Base-by-base conservation (phyloP, 306 rosid species). In the Datisca glomerata region DNA sequence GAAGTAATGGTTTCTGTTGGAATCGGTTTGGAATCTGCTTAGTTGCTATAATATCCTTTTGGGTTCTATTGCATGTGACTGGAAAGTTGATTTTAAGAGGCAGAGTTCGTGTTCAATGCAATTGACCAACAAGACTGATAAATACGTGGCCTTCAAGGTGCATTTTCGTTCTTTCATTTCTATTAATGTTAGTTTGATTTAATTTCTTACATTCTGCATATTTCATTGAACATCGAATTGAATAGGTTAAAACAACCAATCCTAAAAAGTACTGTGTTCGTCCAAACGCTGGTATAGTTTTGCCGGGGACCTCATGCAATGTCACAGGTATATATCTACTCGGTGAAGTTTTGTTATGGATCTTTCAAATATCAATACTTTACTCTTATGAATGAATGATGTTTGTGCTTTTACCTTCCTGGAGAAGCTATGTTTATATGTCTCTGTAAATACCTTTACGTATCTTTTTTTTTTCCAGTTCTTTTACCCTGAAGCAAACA, bases 21-120 rank as follows among this genome's bases (percentile, higher is more conserved):
- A 27, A 40, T 47, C 15, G 18, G 34, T 16, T 27, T 16, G 20
- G 4, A 27, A 18, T 47, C 24, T 28, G 17, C 4, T 24, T 6
- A 19, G 16, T 24, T 24, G 13, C 10, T 11, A 16, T 12, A 49
- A 24, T 49, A 18, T 17, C 35, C 16, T 27, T 13, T 24, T 24
- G 24, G 51, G 18, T 12, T 40, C 24, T 8, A 34, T 42, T 22
- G 7, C 38, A 24, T 24, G 28, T 29, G 56, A 28, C 49, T 53
- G 43, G n/a, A 51, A 53, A 71, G 78, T 71, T 71, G 78, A 71
- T 65, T 21, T 60, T 62, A 60, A 32, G 78, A 71, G 56, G 62
- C 72, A 65, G 64, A 60, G 65, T 40, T 65, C 76, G 20, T 70
- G 71, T 50, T 64, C 76, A 22, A 43, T 71, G 61, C 69, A 71